Base-by-base conservation (phyloP, 2,329 filamentous ascomycete genomes). In the Pseudogymnoascus sp. region DNA sequence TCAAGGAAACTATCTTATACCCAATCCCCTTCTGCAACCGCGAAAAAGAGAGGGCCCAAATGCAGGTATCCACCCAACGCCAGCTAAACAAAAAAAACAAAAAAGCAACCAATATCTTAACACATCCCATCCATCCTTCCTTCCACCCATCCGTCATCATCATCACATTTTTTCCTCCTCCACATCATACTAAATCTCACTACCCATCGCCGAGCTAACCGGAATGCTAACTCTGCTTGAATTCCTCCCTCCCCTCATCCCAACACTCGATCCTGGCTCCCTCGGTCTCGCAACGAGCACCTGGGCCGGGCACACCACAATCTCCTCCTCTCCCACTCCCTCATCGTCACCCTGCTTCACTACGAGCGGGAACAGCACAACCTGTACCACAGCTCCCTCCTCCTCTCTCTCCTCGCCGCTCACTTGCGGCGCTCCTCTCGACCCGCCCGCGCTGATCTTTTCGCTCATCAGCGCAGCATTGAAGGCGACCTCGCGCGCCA, bases 391-490 rank as follows among this genome's bases (percentile, higher is more conserved):
- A 25, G 91, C 88, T 42, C 85, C 82, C 65, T 88, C 83, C 5
- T 82, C 81, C 75, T 97, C 90, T 23, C 96, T 84, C 61, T 93
- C 89, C 68, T 93, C 89, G 44, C 89, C 88, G 65, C 88, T 91
- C 36, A 60, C 38, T 5, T 34, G 50, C 28, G 50, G 28, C 50
- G 28, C 50, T 3, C 28, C 50, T n/a, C 50, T 21, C n/a, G 50
- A 12, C 4, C 28, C 28, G 28, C 50, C 50, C 2, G 50, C 50
- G 10, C 50, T 56, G 50, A 56, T 16, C 64, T 91, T 89, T 78
- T 97, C 93, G 72, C 95, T 96, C 93, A 99, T 97, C 71, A 96
- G 84, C 34, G 89, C 85, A 1, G 93, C 89, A 72, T 96, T 96
- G 84, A 99, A 99, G 65, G 86, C 83, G 8, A 97, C 91, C 63